Percentiles rank a stretch among this genome's conserved stretches.
Evolutionary conservation across 345 rosid species (phyloP).

Genomic region (Eucalyptus curtisii): DNA sequence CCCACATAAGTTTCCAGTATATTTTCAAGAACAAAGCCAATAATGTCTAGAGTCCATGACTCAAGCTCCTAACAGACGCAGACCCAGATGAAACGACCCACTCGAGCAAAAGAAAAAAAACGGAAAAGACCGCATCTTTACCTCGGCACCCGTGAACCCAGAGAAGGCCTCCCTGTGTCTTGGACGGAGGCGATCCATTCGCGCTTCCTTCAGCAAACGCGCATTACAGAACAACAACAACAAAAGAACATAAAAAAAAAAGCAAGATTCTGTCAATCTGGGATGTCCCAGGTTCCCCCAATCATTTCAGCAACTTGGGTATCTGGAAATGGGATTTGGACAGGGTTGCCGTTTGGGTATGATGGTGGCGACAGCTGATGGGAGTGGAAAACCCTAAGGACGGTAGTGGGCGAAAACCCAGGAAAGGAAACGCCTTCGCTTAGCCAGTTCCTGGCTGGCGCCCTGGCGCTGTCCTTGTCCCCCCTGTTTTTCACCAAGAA

Average conservation of each 20-base stretch:
- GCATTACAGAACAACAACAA: neutral
- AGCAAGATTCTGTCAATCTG: neutral
- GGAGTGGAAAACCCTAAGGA: neutral
- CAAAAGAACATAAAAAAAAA: neutral
- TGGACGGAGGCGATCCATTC: conserved; percentile 41
- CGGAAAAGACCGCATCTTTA: neutral
- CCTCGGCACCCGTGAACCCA: conserved; percentile 44
- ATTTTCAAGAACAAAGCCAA: neutral
- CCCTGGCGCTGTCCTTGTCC: neutral
- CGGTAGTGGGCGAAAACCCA: neutral
- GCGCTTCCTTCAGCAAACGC: neutral
- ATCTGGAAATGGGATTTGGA: neutral
- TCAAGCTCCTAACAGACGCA: neutral
- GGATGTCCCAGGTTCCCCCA: neutral
- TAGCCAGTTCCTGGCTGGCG: neutral
- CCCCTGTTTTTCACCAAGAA: neutral
- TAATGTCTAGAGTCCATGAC: neutral
- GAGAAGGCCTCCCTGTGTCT: conserved; percentile 21
- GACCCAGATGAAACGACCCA: neutral
- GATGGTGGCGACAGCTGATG: neutral
- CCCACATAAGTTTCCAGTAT: neutral
- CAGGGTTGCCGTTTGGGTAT: neutral
- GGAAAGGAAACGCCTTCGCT: neutral
- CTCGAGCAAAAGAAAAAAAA: neutral
- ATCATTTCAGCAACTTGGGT: neutral